These are phyloP conservation scores for Phytophthora quininea DNA, from an alignment of 352 stramenopile genomes.

Conservation along the genomic window DNA sequence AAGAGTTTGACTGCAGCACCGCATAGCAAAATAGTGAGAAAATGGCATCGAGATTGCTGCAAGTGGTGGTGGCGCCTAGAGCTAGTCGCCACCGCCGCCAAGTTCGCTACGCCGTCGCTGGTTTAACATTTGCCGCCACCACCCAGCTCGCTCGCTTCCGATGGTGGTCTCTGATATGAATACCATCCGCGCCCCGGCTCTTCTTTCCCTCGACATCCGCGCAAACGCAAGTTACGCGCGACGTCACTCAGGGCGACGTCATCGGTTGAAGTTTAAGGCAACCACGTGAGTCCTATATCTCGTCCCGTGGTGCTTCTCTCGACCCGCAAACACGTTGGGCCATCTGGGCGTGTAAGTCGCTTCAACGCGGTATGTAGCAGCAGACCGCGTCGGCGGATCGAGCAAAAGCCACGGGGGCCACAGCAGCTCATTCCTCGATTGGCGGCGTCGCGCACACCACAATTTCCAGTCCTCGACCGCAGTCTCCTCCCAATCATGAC, in stretches of 20 bases:
- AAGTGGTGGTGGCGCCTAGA: too few relatives aligned
- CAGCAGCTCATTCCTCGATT: neutral
- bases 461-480: too few relatives aligned
- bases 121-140: neutral
- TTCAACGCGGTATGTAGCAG: neutral
- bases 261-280: neutral
- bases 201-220: neutral
- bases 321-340: neutral
- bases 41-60: too few relatives aligned
- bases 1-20: too few relatives aligned
- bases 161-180: neutral
- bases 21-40: too few relatives aligned
- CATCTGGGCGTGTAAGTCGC: neutral
- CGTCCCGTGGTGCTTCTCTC: neutral
- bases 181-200: neutral
- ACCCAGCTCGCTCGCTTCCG: neutral
- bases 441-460: too few relatives aligned
- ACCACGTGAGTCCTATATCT: neutral
- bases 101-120: neutral
- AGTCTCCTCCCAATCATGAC: too few relatives aligned
- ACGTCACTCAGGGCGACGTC: neutral
- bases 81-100: too few relatives aligned
- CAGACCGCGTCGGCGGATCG: too few relatives aligned
- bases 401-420: neutral
- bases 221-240: conserved; percentile 5